phyloP scores from a whole-genome alignment of 768 basidiomycete genomes.

The Daedalea quercina region DNA sequence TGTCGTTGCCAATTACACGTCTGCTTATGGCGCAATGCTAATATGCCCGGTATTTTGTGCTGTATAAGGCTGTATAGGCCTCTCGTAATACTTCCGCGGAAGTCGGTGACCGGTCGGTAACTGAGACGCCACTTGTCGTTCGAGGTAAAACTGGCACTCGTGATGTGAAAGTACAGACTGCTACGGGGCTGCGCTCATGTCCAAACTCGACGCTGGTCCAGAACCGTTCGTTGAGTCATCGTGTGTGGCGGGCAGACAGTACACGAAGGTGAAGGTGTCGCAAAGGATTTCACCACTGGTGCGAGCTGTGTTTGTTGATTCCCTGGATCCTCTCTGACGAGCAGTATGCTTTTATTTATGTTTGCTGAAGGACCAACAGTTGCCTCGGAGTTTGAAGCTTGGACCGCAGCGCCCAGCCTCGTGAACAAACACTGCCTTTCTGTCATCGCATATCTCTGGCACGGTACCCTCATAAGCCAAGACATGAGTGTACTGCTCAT shows the following conservation, averaged over 20 bases:
- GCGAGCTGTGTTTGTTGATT: neutral
- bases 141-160: neutral
- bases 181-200: neutral
- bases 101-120: neutral
- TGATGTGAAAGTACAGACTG: neutral
- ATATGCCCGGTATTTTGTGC: neutral
- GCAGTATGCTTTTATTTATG: no score
- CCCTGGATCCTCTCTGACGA: no score
- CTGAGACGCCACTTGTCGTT: neutral
- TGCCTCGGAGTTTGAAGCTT: neutral
- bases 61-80: neutral
- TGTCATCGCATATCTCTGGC: neutral
- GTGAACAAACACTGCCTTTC: neutral
- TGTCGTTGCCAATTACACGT: neutral
- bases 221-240: neutral
- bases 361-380: neutral
- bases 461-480: neutral
- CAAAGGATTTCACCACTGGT: neutral
- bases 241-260: no score
- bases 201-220: neutral
- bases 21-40: neutral
- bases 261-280: neutral
- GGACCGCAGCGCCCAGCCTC: neutral
- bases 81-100: neutral
- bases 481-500: neutral